Base-by-base conservation (phyloP, 495 filamentous ascomycete species). In the Recurvomyces mirabilis region DNA sequence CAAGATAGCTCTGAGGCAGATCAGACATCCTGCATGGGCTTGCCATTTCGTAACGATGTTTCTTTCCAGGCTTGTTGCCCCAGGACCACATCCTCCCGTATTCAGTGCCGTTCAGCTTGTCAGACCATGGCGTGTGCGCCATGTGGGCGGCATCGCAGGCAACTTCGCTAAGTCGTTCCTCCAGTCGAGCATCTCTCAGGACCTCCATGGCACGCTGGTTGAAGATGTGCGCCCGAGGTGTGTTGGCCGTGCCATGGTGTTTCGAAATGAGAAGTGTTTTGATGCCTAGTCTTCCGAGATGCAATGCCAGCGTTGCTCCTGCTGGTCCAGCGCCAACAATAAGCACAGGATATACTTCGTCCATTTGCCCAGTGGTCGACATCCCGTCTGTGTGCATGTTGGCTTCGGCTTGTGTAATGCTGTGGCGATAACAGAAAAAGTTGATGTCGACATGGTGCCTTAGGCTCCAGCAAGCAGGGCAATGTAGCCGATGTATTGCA, bases 251-350 rank as follows among this genome's bases (percentile, higher is more conserved):
- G 10, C 21, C 20, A 4, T 11, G 18, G 24, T 43, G 42, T 14
- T 25, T 11, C 10, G 30, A 46, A 4, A 46, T 41, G 13, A 47
- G 9, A 6, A 43, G 11, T 7, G 38, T 24, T 21, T 15, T 41
- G 9, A 47, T 28, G 13, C 23, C 37, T n/a, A 44, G 36, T 9
- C 38, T 35, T 23, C 15, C 36, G 20, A 47, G 43, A 43, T 10
- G 43, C 5, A 47, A 22, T 21, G 43, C 38, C 7, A 26, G 14
- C 14, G 43, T 44, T 7, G 43, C 43, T 15, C 73, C 71, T 1
- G 72, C 68, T 5, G 72, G 72, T 2, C 71, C 72, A 9, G 73
- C 73, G 23, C 73, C 73, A 6, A 74, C 71, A 26, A 77, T 58
- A 43, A 73, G 63, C 11, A 73, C 54, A 7, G 42, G 42, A n/a